Evolutionary conservation across 2,329 filamentous ascomycete genomes (phyloP).

Genomic region (Curvularia spicifera): DNA sequence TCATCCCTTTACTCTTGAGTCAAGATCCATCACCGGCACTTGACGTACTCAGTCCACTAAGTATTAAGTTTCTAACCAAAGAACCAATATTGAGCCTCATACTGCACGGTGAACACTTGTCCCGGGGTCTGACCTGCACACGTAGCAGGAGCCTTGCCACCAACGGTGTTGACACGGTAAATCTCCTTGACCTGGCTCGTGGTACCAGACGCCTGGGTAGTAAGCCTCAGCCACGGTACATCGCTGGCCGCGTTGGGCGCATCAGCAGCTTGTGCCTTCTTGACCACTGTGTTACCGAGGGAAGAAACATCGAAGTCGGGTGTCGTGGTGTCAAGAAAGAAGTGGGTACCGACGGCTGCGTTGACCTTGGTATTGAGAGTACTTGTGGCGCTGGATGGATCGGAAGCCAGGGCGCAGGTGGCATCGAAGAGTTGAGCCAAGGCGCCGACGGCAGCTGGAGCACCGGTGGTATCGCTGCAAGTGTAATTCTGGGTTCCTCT

Average conservation of each 20-base stretch:
- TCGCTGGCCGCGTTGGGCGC: conserved; percentile 67
- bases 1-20: background rate
- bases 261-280: conserved; percentile 66
- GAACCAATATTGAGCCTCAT: conserved; percentile 80
- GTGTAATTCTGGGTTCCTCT: conserved; percentile 61
- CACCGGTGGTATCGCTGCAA: conserved; percentile 42
- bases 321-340: conserved; percentile 73
- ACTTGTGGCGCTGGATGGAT: conserved; percentile 28
- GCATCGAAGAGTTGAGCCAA: conserved; percentile 44
- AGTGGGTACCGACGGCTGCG: conserved; percentile 70
- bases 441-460: conserved; percentile 53
- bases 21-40: background rate
- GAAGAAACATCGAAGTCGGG: conserved; percentile 83
- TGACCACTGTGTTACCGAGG: conserved; percentile 67
- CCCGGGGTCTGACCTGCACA: conserved; percentile 61
- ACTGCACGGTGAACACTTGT: conserved; percentile 73
- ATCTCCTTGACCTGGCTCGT: conserved; percentile 67
- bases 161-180: conserved; percentile 83
- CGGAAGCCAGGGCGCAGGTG: conserved; percentile 28
- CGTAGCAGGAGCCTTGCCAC: conserved; percentile 74
- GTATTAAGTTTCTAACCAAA: conserved; percentile 38
- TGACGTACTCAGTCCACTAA: background rate
- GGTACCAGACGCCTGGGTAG: conserved; percentile 48
- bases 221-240: conserved; percentile 81
- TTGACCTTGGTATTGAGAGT: conserved; percentile 31